These are phyloP conservation scores for Microcos paniculata DNA, from an alignment of 345 rosid genomes.

Conservation along the genomic window DNA sequence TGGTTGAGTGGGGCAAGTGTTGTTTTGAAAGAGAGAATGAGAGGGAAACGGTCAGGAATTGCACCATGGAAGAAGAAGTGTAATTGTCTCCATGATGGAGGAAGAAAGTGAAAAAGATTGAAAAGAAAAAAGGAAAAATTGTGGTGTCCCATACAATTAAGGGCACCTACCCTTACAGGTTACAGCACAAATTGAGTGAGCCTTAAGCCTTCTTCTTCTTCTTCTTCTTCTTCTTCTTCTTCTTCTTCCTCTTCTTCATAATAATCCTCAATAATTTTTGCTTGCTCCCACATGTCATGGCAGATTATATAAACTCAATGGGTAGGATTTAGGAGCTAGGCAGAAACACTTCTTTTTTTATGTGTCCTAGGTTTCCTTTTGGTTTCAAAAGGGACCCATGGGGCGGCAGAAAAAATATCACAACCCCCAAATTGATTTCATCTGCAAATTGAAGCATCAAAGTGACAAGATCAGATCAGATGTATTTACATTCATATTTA, in stretches of 20 bases:
- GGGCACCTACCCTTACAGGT: slow-evolving; percentile 14
- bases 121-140: background rate
- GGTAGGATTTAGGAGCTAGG: no score
- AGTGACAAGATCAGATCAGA: background rate
- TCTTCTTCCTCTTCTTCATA: background rate
- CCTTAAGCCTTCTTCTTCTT: background rate
- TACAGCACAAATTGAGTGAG: slow-evolving; percentile 5
- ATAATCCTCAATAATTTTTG: slow-evolving; percentile 1
- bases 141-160: slow-evolving; percentile 8
- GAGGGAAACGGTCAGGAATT: background rate
- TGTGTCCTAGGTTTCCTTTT: background rate
- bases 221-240: background rate
- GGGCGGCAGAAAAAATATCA: background rate
- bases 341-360: background rate
- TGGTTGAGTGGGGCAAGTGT: background rate
- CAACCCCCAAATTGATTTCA: background rate
- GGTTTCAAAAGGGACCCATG: background rate
- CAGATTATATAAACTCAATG: background rate
- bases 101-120: background rate
- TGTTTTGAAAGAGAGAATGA: background rate
- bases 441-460: background rate
- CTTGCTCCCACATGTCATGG: slow-evolving; percentile 9
- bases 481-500: no score
- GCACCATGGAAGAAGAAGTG: background rate
- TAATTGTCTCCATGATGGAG: background rate